phyloP scores from a whole-genome alignment of 345 rosid genomes.

The Boechera divaricarpa region DNA sequence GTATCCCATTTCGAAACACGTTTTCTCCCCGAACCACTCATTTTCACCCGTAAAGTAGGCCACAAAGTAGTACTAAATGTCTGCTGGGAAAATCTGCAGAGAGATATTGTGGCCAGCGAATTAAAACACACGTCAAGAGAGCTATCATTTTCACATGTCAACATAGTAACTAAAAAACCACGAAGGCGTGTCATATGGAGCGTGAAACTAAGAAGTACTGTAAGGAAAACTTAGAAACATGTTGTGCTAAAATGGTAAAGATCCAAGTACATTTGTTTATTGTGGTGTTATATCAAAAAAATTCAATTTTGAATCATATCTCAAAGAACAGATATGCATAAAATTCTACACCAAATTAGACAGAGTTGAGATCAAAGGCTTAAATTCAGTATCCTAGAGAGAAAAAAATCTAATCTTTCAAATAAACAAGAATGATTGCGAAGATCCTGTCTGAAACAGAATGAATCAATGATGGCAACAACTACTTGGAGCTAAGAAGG shows the following conservation, averaged over 20 bases:
- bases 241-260: background rate
- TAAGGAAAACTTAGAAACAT: background rate
- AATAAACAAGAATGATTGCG: slow-evolving; percentile 5
- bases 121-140: slow-evolving; percentile 1
- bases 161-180: background rate
- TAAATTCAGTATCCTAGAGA: background rate
- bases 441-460: slow-evolving; percentile 30
- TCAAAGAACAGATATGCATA: background rate
- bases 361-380: slow-evolving; percentile 24
- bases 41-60: slow-evolving; percentile 34
- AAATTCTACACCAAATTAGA: slow-evolving; percentile 16
- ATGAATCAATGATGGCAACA: slow-evolving; percentile 15
- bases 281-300: slow-evolving; percentile 4
- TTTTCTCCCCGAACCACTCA: slow-evolving; percentile 69
- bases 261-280: background rate
- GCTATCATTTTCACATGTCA: background rate
- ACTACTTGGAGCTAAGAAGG: slow-evolving; percentile 14
- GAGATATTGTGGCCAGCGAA: background rate
- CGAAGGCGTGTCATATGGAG: background rate
- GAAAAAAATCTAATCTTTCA: background rate
- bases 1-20: slow-evolving; percentile 83
- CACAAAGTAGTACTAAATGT: background rate
- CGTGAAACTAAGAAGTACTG: background rate
- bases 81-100: slow-evolving; percentile 15
- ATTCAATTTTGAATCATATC: background rate